Evolutionary conservation across 805 yeast genomes (phyloP), one percentile per base, ranked within the genome.

Genomic region (Scheffersomyces stipitis): DNA sequence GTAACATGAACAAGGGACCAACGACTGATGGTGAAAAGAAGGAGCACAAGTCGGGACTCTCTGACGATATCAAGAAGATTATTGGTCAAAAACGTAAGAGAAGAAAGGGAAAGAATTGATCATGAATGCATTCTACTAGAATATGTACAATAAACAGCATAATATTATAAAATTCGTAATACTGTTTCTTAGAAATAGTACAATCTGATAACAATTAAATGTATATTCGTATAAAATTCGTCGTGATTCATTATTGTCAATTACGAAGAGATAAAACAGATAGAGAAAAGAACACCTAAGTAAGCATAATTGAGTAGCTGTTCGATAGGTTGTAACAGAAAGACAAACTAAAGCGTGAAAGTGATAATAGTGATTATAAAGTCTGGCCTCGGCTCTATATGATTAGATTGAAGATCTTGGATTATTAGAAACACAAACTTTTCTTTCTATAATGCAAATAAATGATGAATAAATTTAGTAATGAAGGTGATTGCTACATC

Each of bases 1-100:
- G 56, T 2, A 31, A 30, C 15, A 42, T 44, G 12, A 50, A 48
- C 24, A 44, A 44, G 14, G 37, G 50, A 2, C 34, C 37, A 13
- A 35, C 31, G 29, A 14, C 15, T 5, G 18, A 27, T 16, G 28
- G 23, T 18, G 3, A 27, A 13, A 28, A 30, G 16, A 31, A 28
- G 30, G 51, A 57, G 18, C 46, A 50, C 13, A 46, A 42, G 13
- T 60, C 73, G 5, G 76, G 68, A 2, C 40, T 79, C 23, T 63
- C 77, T 20, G 80, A 76, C 23, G 78, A 75, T 40, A 73, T 80
- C 14, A 83, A 79, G 56, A 71, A 77, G 51, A 58, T 83, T 36
- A 84, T 84, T 48, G 87, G 84, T 28, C 65, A 73, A 48, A 84
- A 82, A 63, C 78, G 90, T 62, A 82, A 69, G 63, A 76, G 76